These are phyloP conservation scores for Suhomyces pyralidae DNA, from an alignment of 805 yeast genomes.

Conservation along the genomic window DNA sequence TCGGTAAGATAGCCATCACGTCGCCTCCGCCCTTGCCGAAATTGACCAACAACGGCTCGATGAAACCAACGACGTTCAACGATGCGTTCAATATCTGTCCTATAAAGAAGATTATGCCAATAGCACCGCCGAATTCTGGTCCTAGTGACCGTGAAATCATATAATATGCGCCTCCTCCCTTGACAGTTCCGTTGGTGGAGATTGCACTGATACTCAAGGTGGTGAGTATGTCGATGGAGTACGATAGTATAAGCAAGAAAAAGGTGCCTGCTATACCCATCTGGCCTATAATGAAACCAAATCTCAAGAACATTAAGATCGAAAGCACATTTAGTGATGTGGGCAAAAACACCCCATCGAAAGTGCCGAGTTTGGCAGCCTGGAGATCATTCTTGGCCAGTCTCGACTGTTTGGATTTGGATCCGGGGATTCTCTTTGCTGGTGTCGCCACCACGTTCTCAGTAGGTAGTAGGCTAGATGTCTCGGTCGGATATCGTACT, in stretches of 20 bases:
- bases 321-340: slow-evolving; percentile 90
- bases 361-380: slow-evolving; percentile 63
- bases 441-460: not conserved
- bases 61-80: slow-evolving; percentile 91
- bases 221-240: slow-evolving; percentile 77
- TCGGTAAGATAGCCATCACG: slow-evolving; percentile 58
- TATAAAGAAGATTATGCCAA: slow-evolving; percentile 88
- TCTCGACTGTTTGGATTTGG: not conserved
- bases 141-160: slow-evolving; percentile 95
- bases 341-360: slow-evolving; percentile 90
- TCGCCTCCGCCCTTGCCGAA: slow-evolving; percentile 64
- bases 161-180: slow-evolving; percentile 98
- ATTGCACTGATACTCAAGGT: slow-evolving; percentile 91
- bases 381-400: not conserved
- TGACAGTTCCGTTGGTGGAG: slow-evolving; percentile 94
- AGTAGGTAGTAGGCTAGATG: not conserved
- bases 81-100: slow-evolving; percentile 94
- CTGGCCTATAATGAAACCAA: slow-evolving; percentile 94
- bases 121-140: slow-evolving; percentile 97
- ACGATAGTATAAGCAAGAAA: slow-evolving; percentile 64
- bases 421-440: not conserved
- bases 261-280: slow-evolving; percentile 84
- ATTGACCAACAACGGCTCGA: slow-evolving; percentile 83
- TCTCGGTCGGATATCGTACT: slow-evolving; percentile 2
- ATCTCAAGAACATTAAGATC: slow-evolving; percentile 90